These are phyloP conservation scores for Haplosporangium sp. DNA, from an alignment of 371 early-diverging fungal species.

Conservation along the genomic window DNA sequence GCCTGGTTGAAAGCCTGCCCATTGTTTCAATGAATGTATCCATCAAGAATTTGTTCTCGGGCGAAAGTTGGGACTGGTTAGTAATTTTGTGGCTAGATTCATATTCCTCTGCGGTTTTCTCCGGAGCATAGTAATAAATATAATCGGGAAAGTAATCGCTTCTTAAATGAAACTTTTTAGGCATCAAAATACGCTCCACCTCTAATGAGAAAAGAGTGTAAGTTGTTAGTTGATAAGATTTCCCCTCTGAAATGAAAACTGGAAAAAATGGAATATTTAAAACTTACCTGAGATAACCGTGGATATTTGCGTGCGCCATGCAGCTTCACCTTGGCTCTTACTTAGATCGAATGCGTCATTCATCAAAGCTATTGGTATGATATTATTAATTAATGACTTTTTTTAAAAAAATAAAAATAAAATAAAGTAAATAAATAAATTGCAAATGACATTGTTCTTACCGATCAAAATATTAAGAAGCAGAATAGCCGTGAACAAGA, in stretches of 20 bases:
- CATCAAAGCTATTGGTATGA: conserved; percentile 34
- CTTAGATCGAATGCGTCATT: conserved; percentile 41
- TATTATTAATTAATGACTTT: not conserved
- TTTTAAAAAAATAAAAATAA: too few species aligned
- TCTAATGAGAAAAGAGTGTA: conserved; percentile 1
- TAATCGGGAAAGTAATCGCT: conserved; percentile 44
- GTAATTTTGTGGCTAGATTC: conserved; percentile 28
- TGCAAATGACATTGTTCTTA: not conserved
- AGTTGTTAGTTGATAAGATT: not conserved
- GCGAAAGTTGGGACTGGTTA: conserved; percentile 30
- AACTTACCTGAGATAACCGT: conserved; percentile 38
- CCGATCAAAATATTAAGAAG: conserved; percentile 51
- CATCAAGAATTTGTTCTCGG: conserved; percentile 37
- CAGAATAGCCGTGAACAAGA: conserved; percentile 40
- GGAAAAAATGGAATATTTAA: not conserved
- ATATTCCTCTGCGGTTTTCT: conserved; percentile 30
- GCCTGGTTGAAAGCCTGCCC: too few species aligned
- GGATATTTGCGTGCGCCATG: conserved; percentile 42
- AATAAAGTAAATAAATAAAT: not conserved
- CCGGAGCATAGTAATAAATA: conserved; percentile 45
- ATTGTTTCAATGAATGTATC: not conserved
- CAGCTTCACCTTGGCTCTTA: conserved; percentile 29
- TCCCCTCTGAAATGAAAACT: not conserved
- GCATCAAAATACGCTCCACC: conserved; percentile 17
- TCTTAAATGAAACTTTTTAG: not conserved